Evolutionary conservation across 768 basidiomycete species (phyloP), one percentile per base, ranked within the genome.

Genomic region (Boletus insuetus): DNA sequence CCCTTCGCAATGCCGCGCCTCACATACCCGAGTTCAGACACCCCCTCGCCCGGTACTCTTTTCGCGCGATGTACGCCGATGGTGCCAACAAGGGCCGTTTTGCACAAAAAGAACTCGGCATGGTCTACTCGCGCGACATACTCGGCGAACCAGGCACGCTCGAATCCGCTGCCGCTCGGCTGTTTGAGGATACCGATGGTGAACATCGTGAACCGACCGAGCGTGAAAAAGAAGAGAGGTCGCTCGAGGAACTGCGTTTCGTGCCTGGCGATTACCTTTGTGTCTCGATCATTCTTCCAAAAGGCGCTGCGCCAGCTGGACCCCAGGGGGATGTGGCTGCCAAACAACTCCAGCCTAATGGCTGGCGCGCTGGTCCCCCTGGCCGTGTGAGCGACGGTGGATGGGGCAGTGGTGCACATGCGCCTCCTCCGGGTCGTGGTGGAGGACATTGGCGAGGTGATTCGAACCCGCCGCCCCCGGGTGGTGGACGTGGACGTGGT

Each of bases 41-140:
- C 67, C 89, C 91, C 6, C 83, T 91, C 35, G 89, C 88, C 0
- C 84, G 88, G 22, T 93, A 88, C 72, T 82, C 84, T 9, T 93
- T 93, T 78, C 82, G 86, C 38, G 83, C 88, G 10, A 82, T 92
- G 46, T 91, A 86, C 58, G 88, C 87, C 5, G 91, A 91, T 67
- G 76, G 84, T 10, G 78, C 81, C 7, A 83, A 82, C 69, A 84
- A 86, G 59, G 90, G 89, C 6, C 80, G 83, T 16, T 88, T 85
- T 59, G 75, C 84, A 0, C 81, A 83, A 67, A 91, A 91, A 73
- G 91, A 93, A 41, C 81, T 93, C 41, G 91, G 91, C 26, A 80
- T 81, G 63, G 86, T 93, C 38, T 88, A 89, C 70, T 89, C 89
- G 42, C 85, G 90, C 58, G 91, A 92, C 71, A 87, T 92, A 59